phyloP scores from a whole-genome alignment of 495 filamentous ascomycete species.

The Geoglossum glabrum region DNA sequence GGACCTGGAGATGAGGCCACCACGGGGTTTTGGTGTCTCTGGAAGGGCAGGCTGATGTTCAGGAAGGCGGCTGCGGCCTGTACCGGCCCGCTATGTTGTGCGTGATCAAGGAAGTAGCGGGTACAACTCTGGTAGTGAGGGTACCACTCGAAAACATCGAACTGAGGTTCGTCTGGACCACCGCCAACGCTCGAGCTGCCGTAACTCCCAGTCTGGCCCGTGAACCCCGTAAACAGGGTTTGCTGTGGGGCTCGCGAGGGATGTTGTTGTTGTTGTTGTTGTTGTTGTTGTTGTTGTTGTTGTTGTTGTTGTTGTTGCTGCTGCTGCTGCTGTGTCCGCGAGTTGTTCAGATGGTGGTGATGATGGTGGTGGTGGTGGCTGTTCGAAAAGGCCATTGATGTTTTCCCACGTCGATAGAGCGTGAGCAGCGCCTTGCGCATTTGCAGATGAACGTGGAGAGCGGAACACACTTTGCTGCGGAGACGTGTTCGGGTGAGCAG shows the following conservation, averaged over 20 bases:
- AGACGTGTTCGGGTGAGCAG: background rate
- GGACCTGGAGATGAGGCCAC: slow-evolving; percentile 24
- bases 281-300: background rate
- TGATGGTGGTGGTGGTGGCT: background rate
- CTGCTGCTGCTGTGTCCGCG: background rate
- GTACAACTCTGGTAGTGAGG: slow-evolving; percentile 83
- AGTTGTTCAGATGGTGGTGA: no score
- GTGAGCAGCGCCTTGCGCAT: background rate
- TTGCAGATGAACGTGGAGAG: background rate
- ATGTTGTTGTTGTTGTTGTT: background rate
- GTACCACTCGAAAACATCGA: slow-evolving; percentile 89
- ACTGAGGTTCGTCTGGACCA: slow-evolving; percentile 18
- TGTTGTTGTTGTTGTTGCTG: background rate
- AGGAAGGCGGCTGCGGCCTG: slow-evolving; percentile 82
- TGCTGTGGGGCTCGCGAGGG: background rate
- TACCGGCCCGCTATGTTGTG: slow-evolving; percentile 62
- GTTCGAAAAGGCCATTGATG: background rate
- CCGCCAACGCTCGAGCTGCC: background rate
- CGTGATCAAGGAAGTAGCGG: slow-evolving; percentile 80
- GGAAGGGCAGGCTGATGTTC: slow-evolving; percentile 62
- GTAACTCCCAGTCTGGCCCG: background rate
- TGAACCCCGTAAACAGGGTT: background rate
- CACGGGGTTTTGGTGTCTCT: slow-evolving; percentile 26
- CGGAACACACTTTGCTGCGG: background rate
- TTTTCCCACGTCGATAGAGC: background rate